phyloP scores from a whole-genome alignment of 2,329 filamentous ascomycete genomes.

The Colletotrichum limetticola region DNA sequence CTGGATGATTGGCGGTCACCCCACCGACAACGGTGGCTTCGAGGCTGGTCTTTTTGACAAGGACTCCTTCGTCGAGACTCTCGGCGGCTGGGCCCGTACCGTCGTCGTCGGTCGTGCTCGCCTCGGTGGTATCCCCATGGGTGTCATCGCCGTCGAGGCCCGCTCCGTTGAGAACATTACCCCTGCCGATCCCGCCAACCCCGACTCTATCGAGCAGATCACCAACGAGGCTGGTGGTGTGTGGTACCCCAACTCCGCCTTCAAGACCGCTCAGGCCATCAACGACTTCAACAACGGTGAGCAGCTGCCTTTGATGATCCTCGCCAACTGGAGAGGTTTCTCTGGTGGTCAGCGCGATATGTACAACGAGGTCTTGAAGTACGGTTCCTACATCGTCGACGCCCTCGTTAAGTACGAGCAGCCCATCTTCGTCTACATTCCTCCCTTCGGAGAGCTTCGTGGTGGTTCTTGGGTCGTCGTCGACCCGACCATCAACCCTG shows the following conservation, averaged over 20 bases:
- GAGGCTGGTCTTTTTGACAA: conserved; percentile 94
- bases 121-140: conserved; percentile 95
- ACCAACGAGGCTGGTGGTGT: conserved; percentile 96
- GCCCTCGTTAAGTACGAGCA: conserved; percentile 98
- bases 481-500: conserved; percentile 96
- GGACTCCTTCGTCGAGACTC: conserved; percentile 95
- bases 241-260: conserved; percentile 99
- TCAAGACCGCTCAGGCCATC: conserved; percentile 99
- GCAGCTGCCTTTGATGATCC: conserved; percentile 97
- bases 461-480: conserved; percentile 99
- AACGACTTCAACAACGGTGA: conserved; percentile 99
- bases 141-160: conserved; percentile 97
- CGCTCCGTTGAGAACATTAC: conserved; percentile 96
- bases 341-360: conserved; percentile 99
- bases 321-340: conserved; percentile 99
- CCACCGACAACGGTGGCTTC: conserved; percentile 81
- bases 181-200: conserved; percentile 96
- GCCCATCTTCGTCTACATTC: conserved; percentile 99
- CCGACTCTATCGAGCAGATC: conserved; percentile 97
- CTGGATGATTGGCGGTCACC: conserved; percentile 90
- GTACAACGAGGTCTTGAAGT: conserved; percentile 99
- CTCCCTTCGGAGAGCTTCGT: conserved; percentile 94
- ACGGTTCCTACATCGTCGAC: conserved; percentile 98
- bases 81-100: conserved; percentile 96
- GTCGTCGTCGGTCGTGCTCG: conserved; percentile 97